phyloP scores from a whole-genome alignment of 1,139 yeast genomes.

The Zygosaccharomyces pseudobailii region DNA sequence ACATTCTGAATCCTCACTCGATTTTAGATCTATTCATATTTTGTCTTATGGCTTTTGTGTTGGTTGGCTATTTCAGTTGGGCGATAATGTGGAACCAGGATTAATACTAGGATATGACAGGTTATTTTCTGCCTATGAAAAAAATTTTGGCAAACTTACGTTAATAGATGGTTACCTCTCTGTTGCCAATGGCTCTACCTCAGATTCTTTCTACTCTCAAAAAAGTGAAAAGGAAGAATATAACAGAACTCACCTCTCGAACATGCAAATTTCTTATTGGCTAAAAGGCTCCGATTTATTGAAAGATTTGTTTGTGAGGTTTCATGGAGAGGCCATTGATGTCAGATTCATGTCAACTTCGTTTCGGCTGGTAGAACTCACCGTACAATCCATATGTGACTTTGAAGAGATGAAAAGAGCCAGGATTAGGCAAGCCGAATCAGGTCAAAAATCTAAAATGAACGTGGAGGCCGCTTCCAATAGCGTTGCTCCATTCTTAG shows the following conservation, averaged over 20 bases:
- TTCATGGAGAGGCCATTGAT: constrained; percentile 65
- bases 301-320: constrained; percentile 40
- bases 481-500: constrained; percentile 29
- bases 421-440: constrained; percentile 11
- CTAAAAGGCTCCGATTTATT: constrained; percentile 36
- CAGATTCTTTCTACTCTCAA: constrained; percentile 48
- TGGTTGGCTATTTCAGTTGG: constrained; percentile 67
- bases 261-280: constrained; percentile 55
- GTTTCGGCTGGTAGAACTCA: constrained; percentile 44
- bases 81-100: constrained; percentile 46
- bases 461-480: constrained; percentile 19
- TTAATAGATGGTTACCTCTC: constrained; percentile 61
- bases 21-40: constrained; percentile 47
- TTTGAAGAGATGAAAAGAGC: constrained; percentile 39
- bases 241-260: constrained; percentile 64
- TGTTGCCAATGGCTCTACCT: constrained; percentile 55
- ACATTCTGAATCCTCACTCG: constrained; percentile 12
- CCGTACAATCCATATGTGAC: constrained; percentile 42
- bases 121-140: constrained; percentile 58
- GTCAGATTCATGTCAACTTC: constrained; percentile 56
- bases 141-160: constrained; percentile 59
- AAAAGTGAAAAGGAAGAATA: constrained; percentile 44
- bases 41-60: constrained; percentile 62
- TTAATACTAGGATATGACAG: constrained; percentile 72
- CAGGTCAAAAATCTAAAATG: constrained; percentile 1